Percentiles rank a stretch among this genome's conserved stretches.
Evolutionary conservation across 805 yeast species (phyloP).

Genomic region (Candida pseudoglaebosa): DNA sequence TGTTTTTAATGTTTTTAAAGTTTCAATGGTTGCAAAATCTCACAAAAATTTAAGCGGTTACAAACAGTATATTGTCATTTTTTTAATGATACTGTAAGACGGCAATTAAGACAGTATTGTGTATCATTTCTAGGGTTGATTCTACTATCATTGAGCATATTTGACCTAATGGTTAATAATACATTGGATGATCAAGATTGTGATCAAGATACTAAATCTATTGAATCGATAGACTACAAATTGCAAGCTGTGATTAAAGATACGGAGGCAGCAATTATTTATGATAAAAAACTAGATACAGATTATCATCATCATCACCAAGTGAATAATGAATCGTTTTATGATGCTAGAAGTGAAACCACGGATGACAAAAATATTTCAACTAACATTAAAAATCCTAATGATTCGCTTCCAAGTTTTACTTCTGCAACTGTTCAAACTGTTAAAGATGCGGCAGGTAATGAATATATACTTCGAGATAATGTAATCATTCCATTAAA

Average conservation of each 20-base stretch:
- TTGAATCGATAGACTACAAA: background rate
- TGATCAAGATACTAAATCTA: background rate
- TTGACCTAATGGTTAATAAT: no score
- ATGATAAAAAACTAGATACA: background rate
- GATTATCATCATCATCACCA: background rate
- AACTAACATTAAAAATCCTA: background rate
- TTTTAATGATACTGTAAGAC: no score
- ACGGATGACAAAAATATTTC: background rate
- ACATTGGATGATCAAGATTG: no score
- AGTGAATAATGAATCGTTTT: background rate
- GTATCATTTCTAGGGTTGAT: no score
- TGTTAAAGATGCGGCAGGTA: background rate
- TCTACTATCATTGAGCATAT: no score
- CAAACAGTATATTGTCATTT: background rate
- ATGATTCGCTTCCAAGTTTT: background rate
- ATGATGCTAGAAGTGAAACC: background rate
- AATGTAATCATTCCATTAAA: background rate
- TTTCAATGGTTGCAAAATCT: no score
- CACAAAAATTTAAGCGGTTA: background rate
- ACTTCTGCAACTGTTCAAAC: background rate
- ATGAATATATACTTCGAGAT: background rate
- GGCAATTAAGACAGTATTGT: no score
- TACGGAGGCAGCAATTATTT: background rate
- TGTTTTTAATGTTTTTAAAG: no score
- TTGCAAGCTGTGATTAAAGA: background rate